These are phyloP conservation scores for Lipomyces spencermartinsiae DNA, from an alignment of 805 yeast genomes.

Conservation along the genomic window DNA sequence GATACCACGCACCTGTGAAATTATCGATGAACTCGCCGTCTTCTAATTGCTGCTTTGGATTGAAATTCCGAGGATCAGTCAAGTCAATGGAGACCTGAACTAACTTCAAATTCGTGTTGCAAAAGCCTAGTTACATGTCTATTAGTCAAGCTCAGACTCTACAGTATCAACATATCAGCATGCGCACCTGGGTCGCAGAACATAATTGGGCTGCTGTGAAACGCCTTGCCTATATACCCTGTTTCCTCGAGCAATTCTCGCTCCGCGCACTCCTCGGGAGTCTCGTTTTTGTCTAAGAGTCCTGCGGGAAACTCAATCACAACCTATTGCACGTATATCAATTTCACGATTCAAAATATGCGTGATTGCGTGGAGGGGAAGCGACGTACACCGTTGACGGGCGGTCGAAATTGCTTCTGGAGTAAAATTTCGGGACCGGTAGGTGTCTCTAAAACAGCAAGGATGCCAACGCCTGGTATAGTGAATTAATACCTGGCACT, in stretches of 20 bases:
- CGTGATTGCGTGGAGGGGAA: no score
- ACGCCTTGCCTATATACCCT: constrained; percentile 77
- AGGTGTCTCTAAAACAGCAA: constrained; percentile 68
- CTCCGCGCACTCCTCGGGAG: constrained; percentile 77
- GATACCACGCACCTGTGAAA: constrained; percentile 52
- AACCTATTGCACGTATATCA: constrained; percentile 18
- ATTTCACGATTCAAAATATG: background rate
- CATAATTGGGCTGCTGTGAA: constrained; percentile 55
- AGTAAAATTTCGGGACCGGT: constrained; percentile 63
- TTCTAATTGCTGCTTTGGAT: constrained; percentile 79
- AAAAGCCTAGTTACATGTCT: constrained; percentile 51
- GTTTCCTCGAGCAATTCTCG: constrained; percentile 93
- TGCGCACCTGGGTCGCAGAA: constrained; percentile 75
- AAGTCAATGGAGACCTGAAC: constrained; percentile 82
- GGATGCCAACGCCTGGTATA: constrained; percentile 66
- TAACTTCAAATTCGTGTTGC: constrained; percentile 83
- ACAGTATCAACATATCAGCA: background rate
- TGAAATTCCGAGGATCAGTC: constrained; percentile 63
- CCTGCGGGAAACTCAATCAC: constrained; percentile 94
- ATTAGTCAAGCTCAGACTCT: background rate
- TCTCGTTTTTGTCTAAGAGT: constrained; percentile 78
- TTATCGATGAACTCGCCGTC: constrained; percentile 92
- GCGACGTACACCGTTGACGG: constrained; percentile 76
- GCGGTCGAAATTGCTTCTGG: constrained; percentile 93
- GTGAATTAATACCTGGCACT: no score